Evolutionary conservation across 129 eudicot genomes (phyloP).

Genomic region (Pseudognaphalium luteoalbum): DNA sequence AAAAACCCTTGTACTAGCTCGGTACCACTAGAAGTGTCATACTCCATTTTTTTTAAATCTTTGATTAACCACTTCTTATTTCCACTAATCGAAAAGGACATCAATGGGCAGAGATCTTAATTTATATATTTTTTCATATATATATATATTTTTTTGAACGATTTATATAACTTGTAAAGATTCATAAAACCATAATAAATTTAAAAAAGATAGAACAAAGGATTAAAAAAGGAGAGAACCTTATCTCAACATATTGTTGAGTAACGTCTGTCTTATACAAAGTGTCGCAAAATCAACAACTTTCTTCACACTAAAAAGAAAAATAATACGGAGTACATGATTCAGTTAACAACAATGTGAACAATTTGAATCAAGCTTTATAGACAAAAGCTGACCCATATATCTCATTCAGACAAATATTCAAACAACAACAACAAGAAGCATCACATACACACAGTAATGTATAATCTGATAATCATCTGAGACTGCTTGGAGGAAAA

Average conservation of each 20-base stretch:
- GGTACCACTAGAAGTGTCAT: too few relatives aligned
- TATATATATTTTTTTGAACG: too few relatives aligned
- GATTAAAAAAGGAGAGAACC: background rate
- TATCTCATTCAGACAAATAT: background rate
- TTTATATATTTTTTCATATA: too few relatives aligned
- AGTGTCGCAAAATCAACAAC: background rate
- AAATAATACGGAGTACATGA: background rate
- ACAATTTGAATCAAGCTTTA: slow-evolving; percentile 41
- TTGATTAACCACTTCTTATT: too few relatives aligned
- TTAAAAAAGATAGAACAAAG: background rate
- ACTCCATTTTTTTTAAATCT: too few relatives aligned
- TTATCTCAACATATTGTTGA: background rate
- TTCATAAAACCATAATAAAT: too few relatives aligned
- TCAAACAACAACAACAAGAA: slow-evolving; percentile 31
- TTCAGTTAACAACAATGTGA: background rate
- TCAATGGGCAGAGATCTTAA: too few relatives aligned
- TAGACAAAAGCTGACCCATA: slow-evolving; percentile 34
- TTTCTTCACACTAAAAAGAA: background rate
- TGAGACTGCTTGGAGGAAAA: slow-evolving; percentile 62
- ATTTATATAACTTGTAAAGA: background rate
- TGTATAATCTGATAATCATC: slow-evolving; percentile 35
- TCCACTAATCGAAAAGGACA: too few relatives aligned
- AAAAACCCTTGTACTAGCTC: too few relatives aligned
- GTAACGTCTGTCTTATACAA: background rate
- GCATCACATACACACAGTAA: slow-evolving; percentile 6